Conservation (phyloP, 345 rosid genomes). For the Diplotaxis tenuifolia region DNA sequence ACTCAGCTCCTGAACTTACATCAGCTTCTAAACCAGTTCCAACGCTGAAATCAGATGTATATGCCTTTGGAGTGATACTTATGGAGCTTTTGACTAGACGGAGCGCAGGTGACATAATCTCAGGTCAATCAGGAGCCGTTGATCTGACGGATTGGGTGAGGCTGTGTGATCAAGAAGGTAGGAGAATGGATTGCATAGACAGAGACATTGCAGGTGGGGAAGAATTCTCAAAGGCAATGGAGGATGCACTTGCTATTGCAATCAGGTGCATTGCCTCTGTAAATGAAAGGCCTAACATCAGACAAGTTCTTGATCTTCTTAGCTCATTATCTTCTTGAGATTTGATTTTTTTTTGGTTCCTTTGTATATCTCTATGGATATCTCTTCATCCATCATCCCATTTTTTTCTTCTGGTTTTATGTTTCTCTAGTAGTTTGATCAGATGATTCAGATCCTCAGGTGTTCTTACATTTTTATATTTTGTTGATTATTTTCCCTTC, state of each 20-base stretch:
- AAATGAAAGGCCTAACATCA: slow-evolving; percentile 90
- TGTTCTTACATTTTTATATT: slow-evolving; percentile 30
- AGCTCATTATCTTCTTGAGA: slow-evolving; percentile 62
- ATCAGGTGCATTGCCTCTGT: slow-evolving; percentile 81
- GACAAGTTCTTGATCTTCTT: slow-evolving; percentile 75
- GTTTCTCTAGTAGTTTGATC: slow-evolving; percentile 32
- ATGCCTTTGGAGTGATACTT: slow-evolving; percentile 81
- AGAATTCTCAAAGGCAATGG: slow-evolving; percentile 79
- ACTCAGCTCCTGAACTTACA: slow-evolving; percentile 83
- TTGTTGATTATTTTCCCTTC: slow-evolving; percentile 31
- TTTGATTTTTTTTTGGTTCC: slow-evolving; percentile 41
- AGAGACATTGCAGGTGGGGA: slow-evolving; percentile 85
- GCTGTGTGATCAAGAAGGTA: slow-evolving; percentile 80
- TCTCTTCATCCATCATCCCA: slow-evolving; percentile 15
- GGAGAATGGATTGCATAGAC: slow-evolving; percentile 88
- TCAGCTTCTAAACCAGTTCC: slow-evolving; percentile 61
- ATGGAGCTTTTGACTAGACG: slow-evolving; percentile 90
- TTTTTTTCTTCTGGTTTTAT: slow-evolving; percentile 18
- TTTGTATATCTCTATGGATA: slow-evolving; percentile 35
- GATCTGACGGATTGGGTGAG: slow-evolving; percentile 90
- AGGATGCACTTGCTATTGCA: slow-evolving; percentile 75
- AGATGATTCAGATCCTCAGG: slow-evolving; percentile 36
- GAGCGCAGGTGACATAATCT: slow-evolving; percentile 92
- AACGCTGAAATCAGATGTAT: slow-evolving; percentile 77
- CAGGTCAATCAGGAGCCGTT: slow-evolving; percentile 92